These are phyloP conservation scores for Dioscorea cayenensis DNA, from an alignment of 116 monocot genomes.

Conservation along the genomic window DNA sequence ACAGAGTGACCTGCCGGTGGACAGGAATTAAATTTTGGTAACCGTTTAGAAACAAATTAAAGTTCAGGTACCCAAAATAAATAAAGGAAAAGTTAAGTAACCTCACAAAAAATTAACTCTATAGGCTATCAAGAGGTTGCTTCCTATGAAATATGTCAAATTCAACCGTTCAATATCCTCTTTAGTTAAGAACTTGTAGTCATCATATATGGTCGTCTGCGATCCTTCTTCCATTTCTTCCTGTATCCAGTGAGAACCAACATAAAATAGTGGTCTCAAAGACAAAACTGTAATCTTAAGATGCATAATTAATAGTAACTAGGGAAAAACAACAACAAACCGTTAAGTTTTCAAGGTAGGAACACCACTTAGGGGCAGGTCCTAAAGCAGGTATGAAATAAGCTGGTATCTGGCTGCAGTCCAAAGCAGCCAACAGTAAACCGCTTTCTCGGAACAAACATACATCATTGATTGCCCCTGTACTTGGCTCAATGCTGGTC, in stretches of 20 bases:
- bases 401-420: constrained; percentile 76
- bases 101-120: too few relatives aligned
- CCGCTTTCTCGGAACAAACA: constrained; percentile 82
- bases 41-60: too few relatives aligned
- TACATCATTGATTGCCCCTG: constrained; percentile 70
- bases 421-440: constrained; percentile 77
- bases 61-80: too few relatives aligned
- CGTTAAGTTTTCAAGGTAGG: constrained; percentile 75
- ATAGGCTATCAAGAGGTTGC: constrained; percentile 52
- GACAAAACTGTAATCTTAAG: not conserved
- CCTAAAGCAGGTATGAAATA: constrained; percentile 86
- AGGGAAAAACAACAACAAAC: constrained; percentile 28
- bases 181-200: constrained; percentile 82
- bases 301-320: not conserved
- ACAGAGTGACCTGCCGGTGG: too few relatives aligned
- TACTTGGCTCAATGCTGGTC: constrained; percentile 73
- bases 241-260: constrained; percentile 21
- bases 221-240: constrained; percentile 88
- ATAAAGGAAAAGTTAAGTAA: too few relatives aligned
- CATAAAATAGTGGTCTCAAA: not conserved
- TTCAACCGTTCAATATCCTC: constrained; percentile 79
- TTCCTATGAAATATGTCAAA: constrained; percentile 63
- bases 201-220: constrained; percentile 66
- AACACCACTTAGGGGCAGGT: constrained; percentile 92
- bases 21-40: too few relatives aligned